phyloP scores from a whole-genome alignment of 345 rosid genomes.

The Eucalyptus caleyi region DNA sequence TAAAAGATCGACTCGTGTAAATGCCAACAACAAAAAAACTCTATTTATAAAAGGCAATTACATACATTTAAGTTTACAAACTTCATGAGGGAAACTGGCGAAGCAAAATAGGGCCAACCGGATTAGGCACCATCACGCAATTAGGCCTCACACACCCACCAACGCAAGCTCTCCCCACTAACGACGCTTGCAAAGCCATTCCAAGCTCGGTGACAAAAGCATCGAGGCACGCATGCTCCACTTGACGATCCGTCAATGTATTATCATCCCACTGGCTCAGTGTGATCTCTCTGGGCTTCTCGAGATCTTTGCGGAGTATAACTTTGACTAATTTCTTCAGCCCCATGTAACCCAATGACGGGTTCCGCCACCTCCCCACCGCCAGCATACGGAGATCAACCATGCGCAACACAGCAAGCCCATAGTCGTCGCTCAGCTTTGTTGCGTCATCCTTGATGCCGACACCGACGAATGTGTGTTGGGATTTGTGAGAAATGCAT shows the following conservation, averaged over 20 bases:
- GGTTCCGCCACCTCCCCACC: background rate
- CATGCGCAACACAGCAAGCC: background rate
- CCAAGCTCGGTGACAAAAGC: background rate
- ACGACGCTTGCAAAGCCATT: background rate
- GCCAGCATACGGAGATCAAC: conserved; percentile 7
- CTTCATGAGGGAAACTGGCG: background rate
- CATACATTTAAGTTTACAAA: background rate
- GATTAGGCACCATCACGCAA: background rate
- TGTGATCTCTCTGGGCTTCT: background rate
- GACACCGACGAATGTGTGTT: conserved; percentile 6
- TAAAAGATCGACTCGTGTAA: background rate
- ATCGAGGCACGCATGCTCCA: background rate
- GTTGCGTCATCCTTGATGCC: conserved; percentile 3
- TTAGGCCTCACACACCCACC: background rate
- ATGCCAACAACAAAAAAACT: background rate
- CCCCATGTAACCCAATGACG: background rate
- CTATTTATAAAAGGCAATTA: no score
- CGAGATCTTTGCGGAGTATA: background rate
- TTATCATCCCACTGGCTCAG: no score
- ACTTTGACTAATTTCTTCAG: background rate
- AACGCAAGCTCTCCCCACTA: background rate
- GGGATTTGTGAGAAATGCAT: background rate
- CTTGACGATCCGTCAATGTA: background rate
- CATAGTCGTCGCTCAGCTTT: background rate
- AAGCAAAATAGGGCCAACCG: background rate